Evolutionary conservation across 2,329 filamentous ascomycete species (phyloP).

Genomic region (Fusarium kyushuense): DNA sequence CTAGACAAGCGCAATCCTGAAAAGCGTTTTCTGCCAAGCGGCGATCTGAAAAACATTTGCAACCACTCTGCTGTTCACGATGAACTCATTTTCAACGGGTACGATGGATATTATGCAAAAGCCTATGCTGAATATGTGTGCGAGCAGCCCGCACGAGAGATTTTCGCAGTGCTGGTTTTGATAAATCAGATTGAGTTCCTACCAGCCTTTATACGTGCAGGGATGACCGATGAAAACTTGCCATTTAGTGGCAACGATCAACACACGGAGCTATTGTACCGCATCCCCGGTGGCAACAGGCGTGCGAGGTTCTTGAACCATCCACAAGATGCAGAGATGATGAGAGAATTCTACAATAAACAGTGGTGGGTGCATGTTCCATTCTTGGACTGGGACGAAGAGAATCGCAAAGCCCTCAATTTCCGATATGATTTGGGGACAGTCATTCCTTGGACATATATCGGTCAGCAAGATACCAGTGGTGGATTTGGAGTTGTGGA

Average conservation of each 20-base stretch:
- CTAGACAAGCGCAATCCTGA: background rate
- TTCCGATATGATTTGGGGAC: background rate
- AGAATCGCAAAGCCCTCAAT: background rate
- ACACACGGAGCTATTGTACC: background rate
- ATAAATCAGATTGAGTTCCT: background rate
- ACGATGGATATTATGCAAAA: background rate
- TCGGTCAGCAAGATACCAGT: fast-evolving
- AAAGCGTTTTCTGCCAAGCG: background rate
- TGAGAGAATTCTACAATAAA: background rate
- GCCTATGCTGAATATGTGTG: background rate
- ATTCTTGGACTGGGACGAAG: background rate
- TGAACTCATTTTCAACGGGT: background rate
- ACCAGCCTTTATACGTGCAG: background rate
- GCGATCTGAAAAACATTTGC: background rate
- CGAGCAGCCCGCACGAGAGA: background rate
- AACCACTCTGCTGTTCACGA: background rate
- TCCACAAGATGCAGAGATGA: background rate
- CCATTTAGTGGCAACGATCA: background rate
- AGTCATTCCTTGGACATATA: conserved; percentile 1
- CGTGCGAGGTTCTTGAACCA: background rate
- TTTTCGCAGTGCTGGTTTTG: background rate
- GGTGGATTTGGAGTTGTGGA: background rate
- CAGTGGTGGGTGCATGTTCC: conserved; percentile 5
- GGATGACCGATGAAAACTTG: background rate
- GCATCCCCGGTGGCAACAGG: fast-evolving